Percentiles rank a stretch among this genome's conserved stretches.
These are phyloP conservation scores for Leishmania tropica DNA, from an alignment of 208 protist genomes.

Conservation along the genomic window DNA sequence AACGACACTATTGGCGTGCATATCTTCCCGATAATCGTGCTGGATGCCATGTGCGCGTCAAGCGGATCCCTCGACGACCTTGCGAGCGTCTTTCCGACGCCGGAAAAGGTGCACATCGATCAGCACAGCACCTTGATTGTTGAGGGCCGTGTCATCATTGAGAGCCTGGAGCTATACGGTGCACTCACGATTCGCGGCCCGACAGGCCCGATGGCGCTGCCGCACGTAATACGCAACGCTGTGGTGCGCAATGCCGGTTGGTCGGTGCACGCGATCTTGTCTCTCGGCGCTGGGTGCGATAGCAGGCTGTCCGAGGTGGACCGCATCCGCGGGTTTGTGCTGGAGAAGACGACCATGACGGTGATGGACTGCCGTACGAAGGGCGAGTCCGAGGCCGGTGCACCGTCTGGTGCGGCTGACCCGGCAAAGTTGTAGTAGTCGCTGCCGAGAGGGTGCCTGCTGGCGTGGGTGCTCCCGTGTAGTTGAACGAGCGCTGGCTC, in stretches of 20 bases:
- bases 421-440: slow-evolving; percentile 29
- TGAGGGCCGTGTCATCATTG: slow-evolving; percentile 69
- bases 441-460: not conserved
- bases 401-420: slow-evolving; percentile 15
- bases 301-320: slow-evolving; percentile 40
- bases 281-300: slow-evolving; percentile 1
- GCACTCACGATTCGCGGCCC: slow-evolving; percentile 66
- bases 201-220: slow-evolving; percentile 18
- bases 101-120: slow-evolving; percentile 55
- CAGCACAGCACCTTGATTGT: slow-evolving; percentile 71
- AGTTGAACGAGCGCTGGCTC: not conserved
- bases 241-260: slow-evolving; percentile 60
- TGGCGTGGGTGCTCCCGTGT: not conserved
- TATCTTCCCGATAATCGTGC: slow-evolving; percentile 55
- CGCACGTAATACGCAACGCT: slow-evolving; percentile 51
- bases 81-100: slow-evolving; percentile 53
- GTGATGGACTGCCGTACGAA: slow-evolving; percentile 24
- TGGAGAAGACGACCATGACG: slow-evolving; percentile 46
- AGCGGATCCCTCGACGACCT: slow-evolving; percentile 38
- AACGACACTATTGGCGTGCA: slow-evolving; percentile 16
- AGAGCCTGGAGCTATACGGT: slow-evolving; percentile 72
- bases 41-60: slow-evolving; percentile 27
- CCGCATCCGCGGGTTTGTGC: slow-evolving; percentile 80
- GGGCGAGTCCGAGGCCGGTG: not conserved
- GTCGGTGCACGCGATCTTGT: slow-evolving; percentile 35